These are phyloP conservation scores for Apophysomyces variabilis DNA, from an alignment of 371 early-diverging fungal genomes.

Conservation along the genomic window DNA sequence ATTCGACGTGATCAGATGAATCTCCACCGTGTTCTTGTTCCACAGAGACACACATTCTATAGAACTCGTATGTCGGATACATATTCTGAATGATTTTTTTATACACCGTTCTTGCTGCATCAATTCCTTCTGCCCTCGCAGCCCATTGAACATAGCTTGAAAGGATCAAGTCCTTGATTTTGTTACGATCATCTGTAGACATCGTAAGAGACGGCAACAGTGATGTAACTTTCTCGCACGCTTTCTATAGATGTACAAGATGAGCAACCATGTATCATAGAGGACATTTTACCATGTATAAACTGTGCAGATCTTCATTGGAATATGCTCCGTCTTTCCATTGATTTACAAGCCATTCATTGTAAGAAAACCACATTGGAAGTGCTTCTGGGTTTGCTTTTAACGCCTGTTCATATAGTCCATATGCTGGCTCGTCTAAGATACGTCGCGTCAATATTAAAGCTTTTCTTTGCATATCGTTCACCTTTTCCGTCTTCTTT, in stretches of 20 bases:
- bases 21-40: constrained; percentile 47
- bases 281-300: constrained; percentile 30
- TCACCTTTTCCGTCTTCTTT: constrained; percentile 18
- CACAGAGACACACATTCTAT: constrained; percentile 61
- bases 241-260: constrained; percentile 35
- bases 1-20: constrained; percentile 31
- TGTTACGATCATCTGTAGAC: constrained; percentile 47
- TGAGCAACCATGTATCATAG: constrained; percentile 22
- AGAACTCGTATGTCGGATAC: constrained; percentile 65
- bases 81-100: constrained; percentile 55
- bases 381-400: constrained; percentile 41
- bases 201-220: constrained; percentile 54
- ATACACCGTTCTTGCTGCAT: constrained; percentile 55
- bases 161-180: constrained; percentile 50
- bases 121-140: constrained; percentile 50
- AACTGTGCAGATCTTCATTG: constrained; percentile 32
- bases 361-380: constrained; percentile 53
- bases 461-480: constrained; percentile 7
- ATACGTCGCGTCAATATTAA: neutral
- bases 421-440: constrained; percentile 19
- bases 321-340: constrained; percentile 16
- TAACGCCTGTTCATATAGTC: constrained; percentile 40
- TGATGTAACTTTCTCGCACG: constrained; percentile 45
- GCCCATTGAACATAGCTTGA: constrained; percentile 56
- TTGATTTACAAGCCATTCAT: constrained; percentile 38